Evolutionary conservation across 2,329 filamentous ascomycete species (phyloP).

Genomic region (Colletotrichum liaoningense): DNA sequence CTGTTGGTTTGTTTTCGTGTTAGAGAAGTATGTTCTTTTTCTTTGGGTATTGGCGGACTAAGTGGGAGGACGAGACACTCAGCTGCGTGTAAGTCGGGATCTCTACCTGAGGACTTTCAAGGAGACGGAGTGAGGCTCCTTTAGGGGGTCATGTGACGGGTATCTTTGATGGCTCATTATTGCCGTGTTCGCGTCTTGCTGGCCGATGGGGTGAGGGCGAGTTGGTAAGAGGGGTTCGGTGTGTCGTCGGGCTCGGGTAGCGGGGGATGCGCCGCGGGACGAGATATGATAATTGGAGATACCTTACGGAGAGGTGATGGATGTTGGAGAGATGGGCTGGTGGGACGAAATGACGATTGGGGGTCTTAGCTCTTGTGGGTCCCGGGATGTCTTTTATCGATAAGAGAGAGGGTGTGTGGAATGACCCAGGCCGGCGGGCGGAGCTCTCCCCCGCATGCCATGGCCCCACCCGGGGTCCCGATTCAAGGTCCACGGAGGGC

Average conservation of each 20-base stretch:
- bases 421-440: neutral
- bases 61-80: neutral
- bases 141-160: constrained; percentile 67
- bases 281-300: neutral
- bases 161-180: constrained; percentile 70
- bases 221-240: neutral
- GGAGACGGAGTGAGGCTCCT: constrained; percentile 83
- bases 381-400: neutral
- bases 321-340: neutral
- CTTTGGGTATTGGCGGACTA: too few species aligned
- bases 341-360: constrained; percentile 17
- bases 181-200: neutral
- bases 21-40: neutral
- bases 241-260: neutral
- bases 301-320: neutral
- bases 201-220: neutral
- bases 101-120: constrained; percentile 77
- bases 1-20: constrained; percentile 55
- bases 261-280: neutral
- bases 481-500: neutral
- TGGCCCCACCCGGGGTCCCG: neutral
- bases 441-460: constrained; percentile 2
- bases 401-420: neutral
- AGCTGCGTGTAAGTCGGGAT: neutral
- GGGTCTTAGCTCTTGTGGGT: constrained; percentile 3